These are phyloP conservation scores for Hylodesmum podocarpum DNA, from an alignment of 306 rosid species.

Conservation along the genomic window DNA sequence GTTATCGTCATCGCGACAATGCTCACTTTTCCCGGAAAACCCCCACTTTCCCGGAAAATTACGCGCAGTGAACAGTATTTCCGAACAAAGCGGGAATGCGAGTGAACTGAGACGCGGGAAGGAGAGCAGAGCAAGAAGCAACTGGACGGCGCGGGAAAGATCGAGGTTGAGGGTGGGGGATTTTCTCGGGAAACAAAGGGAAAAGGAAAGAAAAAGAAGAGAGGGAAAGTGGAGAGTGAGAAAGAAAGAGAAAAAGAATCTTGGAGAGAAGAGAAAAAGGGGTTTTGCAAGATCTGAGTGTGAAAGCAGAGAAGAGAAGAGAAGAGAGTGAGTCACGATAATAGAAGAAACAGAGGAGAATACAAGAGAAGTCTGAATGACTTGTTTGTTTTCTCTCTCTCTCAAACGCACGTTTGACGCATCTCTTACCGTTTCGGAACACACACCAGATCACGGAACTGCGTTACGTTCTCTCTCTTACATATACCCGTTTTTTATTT, in stretches of 20 bases:
- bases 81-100: background rate
- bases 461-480: background rate
- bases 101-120: background rate
- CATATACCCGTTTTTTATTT: background rate
- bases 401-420: background rate
- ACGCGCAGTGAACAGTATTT: background rate
- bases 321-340: background rate
- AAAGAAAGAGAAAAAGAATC: conserved; percentile 42
- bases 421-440: background rate
- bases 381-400: background rate
- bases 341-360: too few relatives aligned
- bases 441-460: background rate
- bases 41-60: conserved; percentile 16
- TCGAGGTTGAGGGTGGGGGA: conserved; percentile 2
- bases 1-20: conserved; percentile 12
- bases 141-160: background rate
- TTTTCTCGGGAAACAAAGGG: conserved; percentile 30
- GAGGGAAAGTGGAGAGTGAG: background rate
- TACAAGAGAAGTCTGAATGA: background rate
- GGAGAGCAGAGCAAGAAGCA: conserved; percentile 13
- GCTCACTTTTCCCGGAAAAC: background rate
- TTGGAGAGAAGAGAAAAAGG: conserved; percentile 25
- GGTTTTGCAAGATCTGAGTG: conserved; percentile 69
- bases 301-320: conserved; percentile 38
- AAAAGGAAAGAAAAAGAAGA: background rate